Conservation (phyloP, 2,329 filamentous ascomycete species). For the Colletotrichum gloeosporioides region DNA sequence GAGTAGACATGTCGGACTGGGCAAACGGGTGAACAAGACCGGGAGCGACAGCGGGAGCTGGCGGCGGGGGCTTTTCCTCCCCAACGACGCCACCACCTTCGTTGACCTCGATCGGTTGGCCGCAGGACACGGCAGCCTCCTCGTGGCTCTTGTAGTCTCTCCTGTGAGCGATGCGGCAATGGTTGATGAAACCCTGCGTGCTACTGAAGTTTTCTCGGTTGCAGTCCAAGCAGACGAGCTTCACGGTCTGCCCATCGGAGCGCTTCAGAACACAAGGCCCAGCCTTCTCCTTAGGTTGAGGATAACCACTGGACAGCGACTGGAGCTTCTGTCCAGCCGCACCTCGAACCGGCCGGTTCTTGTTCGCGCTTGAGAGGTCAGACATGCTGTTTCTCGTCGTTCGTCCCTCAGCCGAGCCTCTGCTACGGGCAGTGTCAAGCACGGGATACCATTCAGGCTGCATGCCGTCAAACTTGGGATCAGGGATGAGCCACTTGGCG, state of each 20-base stretch:
- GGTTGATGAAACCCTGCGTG: conserved; percentile 99
- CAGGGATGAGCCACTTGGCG: conserved; percentile 91
- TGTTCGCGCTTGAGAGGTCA: conserved; percentile 55
- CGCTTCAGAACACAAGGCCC: conserved; percentile 86
- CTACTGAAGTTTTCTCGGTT: conserved; percentile 91
- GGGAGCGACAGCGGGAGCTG: conserved; percentile 32
- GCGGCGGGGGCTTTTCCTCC: conserved; percentile 32
- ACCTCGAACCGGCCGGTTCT: conserved; percentile 55
- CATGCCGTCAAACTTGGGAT: conserved; percentile 81
- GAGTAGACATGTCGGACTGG: conserved; percentile 59
- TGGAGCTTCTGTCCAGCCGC: conserved; percentile 68
- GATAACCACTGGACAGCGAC: conserved; percentile 72
- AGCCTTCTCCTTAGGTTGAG: conserved; percentile 78
- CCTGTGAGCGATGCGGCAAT: conserved; percentile 94
- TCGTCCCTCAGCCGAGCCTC: conserved; percentile 69
- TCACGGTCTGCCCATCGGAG: conserved; percentile 84
- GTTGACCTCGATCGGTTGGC: conserved; percentile 78
- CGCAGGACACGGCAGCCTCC: conserved; percentile 87
- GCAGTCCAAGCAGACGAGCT: conserved; percentile 89
- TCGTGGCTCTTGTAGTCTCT: conserved; percentile 96
- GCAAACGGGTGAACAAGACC: conserved; percentile 69
- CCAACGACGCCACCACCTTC: conserved; percentile 50
- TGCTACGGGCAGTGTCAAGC: conserved; percentile 46
- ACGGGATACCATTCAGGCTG: conserved; percentile 51
- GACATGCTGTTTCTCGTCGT: conserved; percentile 78